Evolutionary conservation across 352 stramenopile genomes (phyloP).

Genomic region (Phytophthora capsici): DNA sequence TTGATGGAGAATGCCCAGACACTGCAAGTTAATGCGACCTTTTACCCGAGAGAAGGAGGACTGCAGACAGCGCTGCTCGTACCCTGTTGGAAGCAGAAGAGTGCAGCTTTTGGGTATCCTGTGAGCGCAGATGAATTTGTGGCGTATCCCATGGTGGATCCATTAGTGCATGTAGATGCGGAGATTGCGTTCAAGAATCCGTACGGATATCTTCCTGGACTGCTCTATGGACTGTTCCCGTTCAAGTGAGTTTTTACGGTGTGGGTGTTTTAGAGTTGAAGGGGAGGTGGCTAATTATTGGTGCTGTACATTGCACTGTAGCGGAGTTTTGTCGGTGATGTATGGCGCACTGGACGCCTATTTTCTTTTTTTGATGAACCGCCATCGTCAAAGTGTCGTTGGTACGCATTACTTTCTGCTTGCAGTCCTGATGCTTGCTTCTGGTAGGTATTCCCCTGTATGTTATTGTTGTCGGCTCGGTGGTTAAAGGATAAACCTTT

Average conservation of each 20-base stretch:
- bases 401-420: slow-evolving; percentile 87
- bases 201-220: slow-evolving; percentile 82
- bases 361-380: slow-evolving; percentile 75
- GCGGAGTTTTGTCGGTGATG: slow-evolving; percentile 69
- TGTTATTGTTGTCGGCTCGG: neutral
- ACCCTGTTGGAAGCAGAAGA: slow-evolving; percentile 87
- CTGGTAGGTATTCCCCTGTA: slow-evolving; percentile 36
- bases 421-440: slow-evolving; percentile 77
- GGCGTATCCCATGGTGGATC: slow-evolving; percentile 78
- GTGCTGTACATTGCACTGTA: slow-evolving; percentile 31
- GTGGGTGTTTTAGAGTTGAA: slow-evolving; percentile 1
- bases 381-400: slow-evolving; percentile 75
- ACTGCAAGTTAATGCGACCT: slow-evolving; percentile 54
- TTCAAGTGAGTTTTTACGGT: slow-evolving; percentile 73
- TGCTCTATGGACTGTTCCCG: slow-evolving; percentile 82
- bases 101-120: slow-evolving; percentile 75
- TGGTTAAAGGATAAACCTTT: slow-evolving; percentile 1
- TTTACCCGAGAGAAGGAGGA: slow-evolving; percentile 55
- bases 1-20: slow-evolving; percentile 41
- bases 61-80: slow-evolving; percentile 76
- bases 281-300: slow-evolving; percentile 10
- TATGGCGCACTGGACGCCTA: slow-evolving; percentile 75
- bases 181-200: slow-evolving; percentile 78
- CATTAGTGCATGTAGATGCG: slow-evolving; percentile 68
- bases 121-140: slow-evolving; percentile 74